These are phyloP conservation scores for Venturia nashicola DNA, from an alignment of 2,329 filamentous ascomycete species.

Conservation along the genomic window DNA sequence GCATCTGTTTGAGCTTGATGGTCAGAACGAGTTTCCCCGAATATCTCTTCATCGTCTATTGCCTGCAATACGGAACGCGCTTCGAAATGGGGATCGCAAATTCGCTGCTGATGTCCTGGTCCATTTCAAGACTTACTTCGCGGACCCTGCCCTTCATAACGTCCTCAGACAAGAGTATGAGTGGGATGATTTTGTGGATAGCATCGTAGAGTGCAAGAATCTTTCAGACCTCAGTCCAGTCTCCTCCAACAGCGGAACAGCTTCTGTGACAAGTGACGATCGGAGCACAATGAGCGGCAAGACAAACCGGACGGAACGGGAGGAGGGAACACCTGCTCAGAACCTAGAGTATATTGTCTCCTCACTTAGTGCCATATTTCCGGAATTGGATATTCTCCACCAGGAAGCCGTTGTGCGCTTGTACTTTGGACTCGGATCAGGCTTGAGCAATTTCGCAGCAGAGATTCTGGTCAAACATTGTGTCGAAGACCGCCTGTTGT, in stretches of 20 bases:
- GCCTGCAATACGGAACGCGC: slow-evolving; percentile 9
- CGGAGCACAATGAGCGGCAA: background rate
- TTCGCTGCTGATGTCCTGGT: slow-evolving; percentile 5
- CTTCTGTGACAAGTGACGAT: background rate
- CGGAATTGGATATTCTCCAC: slow-evolving; percentile 45
- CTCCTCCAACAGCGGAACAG: background rate
- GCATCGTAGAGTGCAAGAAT: background rate
- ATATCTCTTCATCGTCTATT: slow-evolving; percentile 11
- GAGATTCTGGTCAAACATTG: slow-evolving; percentile 55
- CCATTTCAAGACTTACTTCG: background rate
- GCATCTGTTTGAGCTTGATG: slow-evolving; percentile 11
- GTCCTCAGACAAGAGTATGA: slow-evolving; percentile 2
- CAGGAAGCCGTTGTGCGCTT: slow-evolving; percentile 55
- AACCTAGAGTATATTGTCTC: background rate
- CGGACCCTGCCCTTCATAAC: background rate
- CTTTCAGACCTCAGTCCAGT: background rate
- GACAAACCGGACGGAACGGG: background rate
- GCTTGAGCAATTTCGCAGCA: slow-evolving; percentile 53
- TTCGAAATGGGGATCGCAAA: background rate
- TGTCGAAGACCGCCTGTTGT: slow-evolving; percentile 56
- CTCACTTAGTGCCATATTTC: background rate
- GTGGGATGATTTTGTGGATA: slow-evolving; percentile 6
- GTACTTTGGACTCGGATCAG: slow-evolving; percentile 48
- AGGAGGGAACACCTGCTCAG: background rate
- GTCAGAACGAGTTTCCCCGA: slow-evolving; percentile 10